These are phyloP conservation scores for Mortierella alpina DNA, from an alignment of 192 early-diverging fungal genomes.

Conservation along the genomic window DNA sequence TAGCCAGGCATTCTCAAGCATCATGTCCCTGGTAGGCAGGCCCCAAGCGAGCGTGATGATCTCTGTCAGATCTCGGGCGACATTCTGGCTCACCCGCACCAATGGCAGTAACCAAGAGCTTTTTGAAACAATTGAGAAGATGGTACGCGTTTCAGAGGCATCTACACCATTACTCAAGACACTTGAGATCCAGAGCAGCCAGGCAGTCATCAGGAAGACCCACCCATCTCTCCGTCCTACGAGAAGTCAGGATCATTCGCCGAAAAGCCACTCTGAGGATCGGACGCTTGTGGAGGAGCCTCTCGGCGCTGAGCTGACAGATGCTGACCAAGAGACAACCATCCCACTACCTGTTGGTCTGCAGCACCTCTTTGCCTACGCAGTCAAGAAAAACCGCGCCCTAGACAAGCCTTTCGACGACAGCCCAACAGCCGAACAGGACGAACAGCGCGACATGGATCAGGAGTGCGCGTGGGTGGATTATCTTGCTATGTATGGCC, in stretches of 20 bases:
- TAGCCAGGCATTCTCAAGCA: slow-evolving; percentile 12
- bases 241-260: slow-evolving; percentile 5
- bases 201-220: neutral
- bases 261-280: slow-evolving; percentile 15
- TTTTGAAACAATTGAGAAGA: slow-evolving; percentile 18
- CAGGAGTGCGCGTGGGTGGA: slow-evolving; percentile 41
- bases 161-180: slow-evolving; percentile 23
- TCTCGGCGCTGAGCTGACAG: neutral
- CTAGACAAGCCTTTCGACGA: neutral
- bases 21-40: slow-evolving; percentile 27
- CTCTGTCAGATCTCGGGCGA: slow-evolving; percentile 13
- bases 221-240: neutral
- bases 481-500: slow-evolving; percentile 42
- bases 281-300: slow-evolving; percentile 7
- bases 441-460: slow-evolving; percentile 20
- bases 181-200: slow-evolving; percentile 29
- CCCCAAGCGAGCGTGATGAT: slow-evolving; percentile 18
- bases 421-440: neutral
- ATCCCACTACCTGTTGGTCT: slow-evolving; percentile 22
- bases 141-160: neutral
- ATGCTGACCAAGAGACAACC: neutral
- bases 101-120: slow-evolving; percentile 28
- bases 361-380: slow-evolving; percentile 9
- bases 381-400: neutral
- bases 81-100: slow-evolving; percentile 25